phyloP scores from a whole-genome alignment of 345 rosid species.

The Atalantia buxifolia region DNA sequence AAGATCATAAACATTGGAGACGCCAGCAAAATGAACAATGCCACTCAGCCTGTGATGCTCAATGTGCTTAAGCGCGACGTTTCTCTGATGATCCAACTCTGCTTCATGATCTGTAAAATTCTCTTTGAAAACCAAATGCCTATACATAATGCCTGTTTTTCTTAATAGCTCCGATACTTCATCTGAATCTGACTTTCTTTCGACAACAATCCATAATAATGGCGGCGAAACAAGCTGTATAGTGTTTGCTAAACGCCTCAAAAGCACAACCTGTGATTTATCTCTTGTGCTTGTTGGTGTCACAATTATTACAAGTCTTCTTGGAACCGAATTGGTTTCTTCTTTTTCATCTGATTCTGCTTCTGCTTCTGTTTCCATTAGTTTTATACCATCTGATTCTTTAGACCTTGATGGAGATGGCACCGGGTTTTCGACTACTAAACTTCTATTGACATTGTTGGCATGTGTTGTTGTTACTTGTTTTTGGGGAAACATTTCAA shows the following conservation, averaged over 20 bases:
- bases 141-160: constrained; percentile 78
- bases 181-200: constrained; percentile 36
- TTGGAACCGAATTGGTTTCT: constrained; percentile 20
- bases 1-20: constrained; percentile 76
- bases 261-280: constrained; percentile 38
- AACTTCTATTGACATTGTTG: constrained; percentile 24
- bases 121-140: constrained; percentile 68
- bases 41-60: constrained; percentile 76
- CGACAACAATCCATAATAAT: constrained; percentile 78
- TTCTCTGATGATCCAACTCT: constrained; percentile 74
- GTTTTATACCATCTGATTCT: constrained; percentile 18
- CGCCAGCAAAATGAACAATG: constrained; percentile 75
- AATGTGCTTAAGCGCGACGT: constrained; percentile 73
- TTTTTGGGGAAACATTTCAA: constrained; percentile 16
- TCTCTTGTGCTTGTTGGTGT: constrained; percentile 51
- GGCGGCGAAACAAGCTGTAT: constrained; percentile 66
- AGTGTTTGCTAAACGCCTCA: constrained; percentile 68
- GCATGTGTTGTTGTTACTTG: background rate
- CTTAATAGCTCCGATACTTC: constrained; percentile 48
- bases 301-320: constrained; percentile 56
- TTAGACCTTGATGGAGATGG: constrained; percentile 20
- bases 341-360: background rate
- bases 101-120: constrained; percentile 59
- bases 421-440: constrained; percentile 24
- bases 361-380: constrained; percentile 16